Conservation (phyloP, 192 early-diverging fungal genomes). For the Haplosporangium gracile region DNA sequence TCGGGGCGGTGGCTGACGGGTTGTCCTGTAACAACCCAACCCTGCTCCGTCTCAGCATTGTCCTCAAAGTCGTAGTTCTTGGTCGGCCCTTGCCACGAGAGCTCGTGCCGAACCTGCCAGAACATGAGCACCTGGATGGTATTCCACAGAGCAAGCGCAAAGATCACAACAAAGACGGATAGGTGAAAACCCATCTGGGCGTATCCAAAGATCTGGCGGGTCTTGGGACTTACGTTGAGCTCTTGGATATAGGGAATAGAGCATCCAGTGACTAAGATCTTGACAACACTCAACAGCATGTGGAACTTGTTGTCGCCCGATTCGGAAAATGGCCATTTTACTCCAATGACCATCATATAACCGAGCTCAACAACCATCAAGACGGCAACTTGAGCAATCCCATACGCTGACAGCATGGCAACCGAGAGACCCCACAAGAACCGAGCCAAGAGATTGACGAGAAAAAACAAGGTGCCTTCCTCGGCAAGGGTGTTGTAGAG, state of each 20-base stretch:
- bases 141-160: constrained; percentile 51
- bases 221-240: constrained; percentile 5
- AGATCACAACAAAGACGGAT: constrained; percentile 55
- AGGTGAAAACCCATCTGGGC: constrained; percentile 59
- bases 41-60: not conserved
- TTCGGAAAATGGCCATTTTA: constrained; percentile 60
- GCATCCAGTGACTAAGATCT: constrained; percentile 52
- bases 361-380: constrained; percentile 53
- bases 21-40: constrained; percentile 26
- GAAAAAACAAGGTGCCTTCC: constrained; percentile 55
- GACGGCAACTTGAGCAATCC: constrained; percentile 60
- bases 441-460: constrained; percentile 45
- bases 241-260: constrained; percentile 56
- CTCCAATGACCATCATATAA: constrained; percentile 53
- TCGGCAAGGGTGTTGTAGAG: constrained; percentile 64
- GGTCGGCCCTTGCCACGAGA: constrained; percentile 26
- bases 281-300: constrained; percentile 37
- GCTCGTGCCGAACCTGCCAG: constrained; percentile 32
- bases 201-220: constrained; percentile 59
- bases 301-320: constrained; percentile 56
- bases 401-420: constrained; percentile 58
- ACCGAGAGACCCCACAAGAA: constrained; percentile 55
- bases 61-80: constrained; percentile 35
- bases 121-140: constrained; percentile 48
- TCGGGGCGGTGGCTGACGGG: constrained; percentile 10